Evolutionary conservation across 208 protist species (phyloP), one percentile per base, ranked within the genome.

Genomic region (Ichthyophonus hoferi): DNA sequence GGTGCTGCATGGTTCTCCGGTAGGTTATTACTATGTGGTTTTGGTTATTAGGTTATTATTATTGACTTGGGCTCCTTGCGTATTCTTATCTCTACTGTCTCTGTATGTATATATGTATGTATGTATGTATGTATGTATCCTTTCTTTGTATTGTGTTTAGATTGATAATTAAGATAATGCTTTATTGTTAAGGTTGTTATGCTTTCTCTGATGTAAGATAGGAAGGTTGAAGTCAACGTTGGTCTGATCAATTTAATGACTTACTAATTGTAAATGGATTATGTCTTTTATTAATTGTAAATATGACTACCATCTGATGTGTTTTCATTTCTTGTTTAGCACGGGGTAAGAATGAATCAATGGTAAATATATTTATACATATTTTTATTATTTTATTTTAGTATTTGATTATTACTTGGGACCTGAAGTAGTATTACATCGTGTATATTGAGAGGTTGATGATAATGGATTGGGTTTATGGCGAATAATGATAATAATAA

Each of bases 1-100:
- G 67, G 12, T 92, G 38, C 90, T 92, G 79, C 92, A 95, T 76
- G 94, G 94, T 34, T 92, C 88, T 2, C 83, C 40, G 14, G 82
- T 84, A 39, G 2, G 76, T 40, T 86, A 43, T 40, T 40, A 7
- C 35, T 17, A 31, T 37, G 79, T 33, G 7, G 38, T 83, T 41
- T 37, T 83, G 7, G 58, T 41, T 37, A 24, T 41, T 83, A 17
- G 7, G 7, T 83, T 83, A 24, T 83, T 41, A n/a, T 41, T 83
- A 31, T 83, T 83, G 79, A n/a, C 24, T 67, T 67, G 7, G 79
- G 7, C 31, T 42, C 31, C 17, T 83, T 83, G 79, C n/a, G 7
- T 41, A 31, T 41, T 42, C n/a, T 83, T 83, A 17, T 41, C 14
- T 7, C 14, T 83, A 24, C 79, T 42, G 17, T 83, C n/a, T 83